Evolutionary conservation across 2,329 filamentous ascomycete species (phyloP).

Genomic region (Diaporthe citriasiana): DNA sequence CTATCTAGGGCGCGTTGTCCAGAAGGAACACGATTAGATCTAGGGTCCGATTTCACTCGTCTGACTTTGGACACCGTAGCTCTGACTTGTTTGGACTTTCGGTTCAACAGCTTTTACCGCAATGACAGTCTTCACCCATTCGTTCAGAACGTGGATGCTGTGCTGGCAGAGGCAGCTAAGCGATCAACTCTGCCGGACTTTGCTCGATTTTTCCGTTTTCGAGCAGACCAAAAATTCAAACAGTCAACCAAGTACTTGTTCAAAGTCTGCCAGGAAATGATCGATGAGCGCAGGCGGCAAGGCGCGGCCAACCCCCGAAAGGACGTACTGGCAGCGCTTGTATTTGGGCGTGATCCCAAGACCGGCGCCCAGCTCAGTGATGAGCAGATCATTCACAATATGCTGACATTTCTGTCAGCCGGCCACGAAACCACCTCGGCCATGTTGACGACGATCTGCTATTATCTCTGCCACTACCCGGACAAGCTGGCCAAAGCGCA

Average conservation of each 20-base stretch:
- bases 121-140: conserved; percentile 19
- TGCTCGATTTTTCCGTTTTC: conserved; percentile 66
- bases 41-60: background rate
- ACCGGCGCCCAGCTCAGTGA: conserved; percentile 58
- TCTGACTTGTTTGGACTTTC: background rate
- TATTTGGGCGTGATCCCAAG: conserved; percentile 22
- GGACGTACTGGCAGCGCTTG: conserved; percentile 15
- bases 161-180: conserved; percentile 62
- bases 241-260: background rate
- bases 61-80: conserved; percentile 1
- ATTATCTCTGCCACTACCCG: conserved; percentile 53
- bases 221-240: background rate
- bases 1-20: background rate
- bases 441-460: conserved; percentile 59
- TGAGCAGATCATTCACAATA: conserved; percentile 35
- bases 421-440: conserved; percentile 70
- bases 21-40: background rate
- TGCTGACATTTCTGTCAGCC: conserved; percentile 19
- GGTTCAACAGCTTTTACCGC: conserved; percentile 31
- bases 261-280: conserved; percentile 3
- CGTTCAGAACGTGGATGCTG: conserved; percentile 21
- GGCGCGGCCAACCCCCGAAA: background rate
- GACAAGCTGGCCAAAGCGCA: conserved; percentile 66
- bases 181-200: conserved; percentile 61
- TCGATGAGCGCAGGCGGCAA: background rate